phyloP scores from a whole-genome alignment of 768 basidiomycete genomes.

The Fomitopsis serialis region DNA sequence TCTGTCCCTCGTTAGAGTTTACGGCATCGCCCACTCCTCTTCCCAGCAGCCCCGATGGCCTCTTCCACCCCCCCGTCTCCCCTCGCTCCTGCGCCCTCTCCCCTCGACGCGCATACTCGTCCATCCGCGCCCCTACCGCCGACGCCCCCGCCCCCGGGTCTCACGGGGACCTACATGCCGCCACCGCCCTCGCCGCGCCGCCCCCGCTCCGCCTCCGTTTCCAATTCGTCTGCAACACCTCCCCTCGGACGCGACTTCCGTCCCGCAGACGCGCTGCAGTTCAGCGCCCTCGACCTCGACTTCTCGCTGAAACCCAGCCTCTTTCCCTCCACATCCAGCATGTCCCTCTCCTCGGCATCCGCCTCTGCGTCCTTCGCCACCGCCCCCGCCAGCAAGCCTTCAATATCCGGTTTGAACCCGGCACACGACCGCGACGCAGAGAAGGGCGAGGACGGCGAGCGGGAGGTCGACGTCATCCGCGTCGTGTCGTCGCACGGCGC shows the following conservation, averaged over 20 bases:
- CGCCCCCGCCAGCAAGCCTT: neutral
- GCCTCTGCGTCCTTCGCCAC: neutral
- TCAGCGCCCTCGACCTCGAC: neutral
- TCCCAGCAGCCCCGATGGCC: too few relatives aligned
- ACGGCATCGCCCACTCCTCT: too few relatives aligned
- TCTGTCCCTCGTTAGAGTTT: too few relatives aligned
- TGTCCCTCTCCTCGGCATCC: constrained; percentile 1
- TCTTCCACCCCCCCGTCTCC: too few relatives aligned
- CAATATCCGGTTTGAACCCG: neutral
- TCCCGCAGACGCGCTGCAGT: neutral
- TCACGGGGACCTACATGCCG: neutral
- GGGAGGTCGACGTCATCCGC: constrained; percentile 3
- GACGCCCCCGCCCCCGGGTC: neutral
- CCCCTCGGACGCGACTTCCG: neutral
- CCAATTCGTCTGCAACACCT: neutral
- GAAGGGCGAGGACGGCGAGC: neutral
- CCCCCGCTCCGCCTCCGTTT: neutral
- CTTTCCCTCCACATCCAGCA: neutral
- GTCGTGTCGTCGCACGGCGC: constrained; percentile 1
- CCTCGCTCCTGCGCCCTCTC: too few relatives aligned
- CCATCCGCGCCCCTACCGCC: too few relatives aligned
- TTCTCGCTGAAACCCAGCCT: neutral
- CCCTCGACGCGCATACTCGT: too few relatives aligned
- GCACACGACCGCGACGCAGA: neutral
- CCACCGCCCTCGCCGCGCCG: neutral